These are phyloP conservation scores for Ganoderma multipileum DNA, from an alignment of 1,284 basidiomycete genomes.

Conservation along the genomic window DNA sequence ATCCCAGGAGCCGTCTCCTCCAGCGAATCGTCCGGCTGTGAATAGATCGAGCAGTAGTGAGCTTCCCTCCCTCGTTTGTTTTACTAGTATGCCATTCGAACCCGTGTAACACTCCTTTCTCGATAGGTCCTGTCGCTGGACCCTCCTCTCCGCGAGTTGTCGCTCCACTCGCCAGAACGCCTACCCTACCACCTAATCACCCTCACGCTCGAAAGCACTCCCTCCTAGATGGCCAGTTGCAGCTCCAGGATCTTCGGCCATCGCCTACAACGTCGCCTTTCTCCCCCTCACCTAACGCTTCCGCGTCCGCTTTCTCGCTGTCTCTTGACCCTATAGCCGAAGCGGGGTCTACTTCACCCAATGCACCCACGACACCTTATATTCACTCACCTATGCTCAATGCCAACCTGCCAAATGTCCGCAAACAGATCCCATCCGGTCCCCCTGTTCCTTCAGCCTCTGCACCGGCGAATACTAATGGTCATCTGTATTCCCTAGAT, in stretches of 20 bases:
- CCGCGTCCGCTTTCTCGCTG: slow-evolving; percentile 66
- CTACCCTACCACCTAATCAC: slow-evolving; percentile 63
- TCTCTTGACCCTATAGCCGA: slow-evolving; percentile 76
- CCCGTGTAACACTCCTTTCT: background rate
- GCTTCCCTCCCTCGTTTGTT: slow-evolving; percentile 15
- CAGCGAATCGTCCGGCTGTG: slow-evolving; percentile 5
- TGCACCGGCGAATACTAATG: slow-evolving; percentile 18
- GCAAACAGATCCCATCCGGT: slow-evolving; percentile 29
- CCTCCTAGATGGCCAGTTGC: slow-evolving; percentile 60
- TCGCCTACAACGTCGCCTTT: slow-evolving; percentile 46
- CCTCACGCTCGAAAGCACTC: slow-evolving; percentile 82
- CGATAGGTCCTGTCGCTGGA: slow-evolving; percentile 23
- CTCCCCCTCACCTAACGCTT: slow-evolving; percentile 52
- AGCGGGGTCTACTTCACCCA: slow-evolving; percentile 36
- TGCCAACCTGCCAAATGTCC: slow-evolving; percentile 24
- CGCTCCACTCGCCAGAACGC: slow-evolving; percentile 59
- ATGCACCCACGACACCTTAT: slow-evolving; percentile 38
- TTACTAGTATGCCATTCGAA: background rate
- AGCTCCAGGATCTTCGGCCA: slow-evolving; percentile 44
- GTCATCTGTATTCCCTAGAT: slow-evolving; percentile 30
- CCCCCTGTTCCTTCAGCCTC: background rate
- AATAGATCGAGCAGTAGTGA: slow-evolving; percentile 22
- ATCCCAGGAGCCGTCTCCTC: slow-evolving; percentile 14
- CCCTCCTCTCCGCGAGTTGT: slow-evolving; percentile 42
- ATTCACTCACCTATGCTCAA: slow-evolving; percentile 35